Evolutionary conservation across 2,329 filamentous ascomycete genomes (phyloP).

Genomic region (Calonectria multiphialidica): DNA sequence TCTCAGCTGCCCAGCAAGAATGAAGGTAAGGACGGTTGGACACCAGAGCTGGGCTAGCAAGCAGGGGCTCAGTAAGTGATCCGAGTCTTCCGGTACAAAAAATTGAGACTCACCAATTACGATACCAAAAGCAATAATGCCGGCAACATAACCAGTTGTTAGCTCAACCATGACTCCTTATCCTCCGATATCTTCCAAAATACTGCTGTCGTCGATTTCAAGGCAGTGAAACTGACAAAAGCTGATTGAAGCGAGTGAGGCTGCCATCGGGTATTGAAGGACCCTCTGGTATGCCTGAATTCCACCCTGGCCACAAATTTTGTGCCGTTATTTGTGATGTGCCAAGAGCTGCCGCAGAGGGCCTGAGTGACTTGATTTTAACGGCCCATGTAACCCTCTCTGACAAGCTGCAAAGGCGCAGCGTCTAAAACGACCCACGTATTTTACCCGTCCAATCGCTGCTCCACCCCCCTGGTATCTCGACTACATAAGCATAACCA

Average conservation of each 20-base stretch:
- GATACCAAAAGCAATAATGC: conserved; percentile 39
- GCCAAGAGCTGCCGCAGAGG: neutral
- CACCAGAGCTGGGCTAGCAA: conserved; percentile 50
- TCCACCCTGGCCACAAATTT: neutral
- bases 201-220: neutral
- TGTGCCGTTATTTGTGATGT: neutral
- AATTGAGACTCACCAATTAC: conserved; percentile 30
- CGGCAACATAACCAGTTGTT: conserved; percentile 39
- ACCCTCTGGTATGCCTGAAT: neutral
- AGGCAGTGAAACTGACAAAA: neutral
- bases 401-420: neutral
- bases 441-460: neutral
- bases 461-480: neutral
- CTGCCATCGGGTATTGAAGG: neutral
- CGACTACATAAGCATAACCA: neutral
- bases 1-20: conserved; percentile 50
- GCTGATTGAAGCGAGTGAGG: neutral
- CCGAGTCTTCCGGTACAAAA: neutral
- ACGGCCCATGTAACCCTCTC: neutral
- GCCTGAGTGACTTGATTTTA: neutral
- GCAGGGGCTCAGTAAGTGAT: no score
- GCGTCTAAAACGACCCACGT: neutral
- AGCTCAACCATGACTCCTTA: conserved; percentile 35
- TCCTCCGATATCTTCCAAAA: neutral
- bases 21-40: conserved; percentile 50